Evolutionary conservation across 1,139 yeast species (phyloP), one percentile per base, ranked within the genome.

Genomic region (Blastobotrys indianensis): DNA sequence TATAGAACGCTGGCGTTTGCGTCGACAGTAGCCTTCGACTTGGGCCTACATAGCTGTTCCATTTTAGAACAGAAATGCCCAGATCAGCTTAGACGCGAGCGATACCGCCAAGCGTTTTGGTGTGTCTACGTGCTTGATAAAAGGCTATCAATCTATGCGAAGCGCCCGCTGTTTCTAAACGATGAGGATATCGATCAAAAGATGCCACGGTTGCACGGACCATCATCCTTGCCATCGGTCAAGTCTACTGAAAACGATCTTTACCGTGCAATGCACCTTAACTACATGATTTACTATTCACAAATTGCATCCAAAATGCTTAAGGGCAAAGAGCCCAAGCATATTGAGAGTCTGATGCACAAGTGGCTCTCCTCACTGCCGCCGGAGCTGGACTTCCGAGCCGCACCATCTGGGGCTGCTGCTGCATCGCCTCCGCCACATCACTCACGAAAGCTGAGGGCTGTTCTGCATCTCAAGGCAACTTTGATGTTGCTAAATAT

Each of bases 101-200:
- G 50, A 34, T 46, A 48, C 16, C 42, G 59, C 11, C 44, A 50
- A n/a, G 41, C 58, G 31, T 58, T 58, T 45, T 58, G 62, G 62
- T 57, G 55, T 29, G 36, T 57, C 4, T 58, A 57, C 39, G 53
- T 52, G 15, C 44, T 56, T 45, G 62, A 58, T 31, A 51, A 60
- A 11, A 49, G 61, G 3, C 34, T 58, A 32, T 50, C 61, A 2
- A 48, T 55, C 30, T 55, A 55, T 32, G 50, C 60, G 11, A 54
- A 52, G 20, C 47, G 58, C 3, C 60, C 62, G 4, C 49, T 49
- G 32, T 43, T 53, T 12, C 49, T 58, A 4, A 52, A 49, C 16
- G 62, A 58, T 25, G 58, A 55, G 17, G 59, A 52, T 35, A 52
- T 58, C 33, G 56, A 55, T 25, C 60, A 56, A 39, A 47, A 45